Percentiles rank a stretch among this genome's conserved stretches.
phyloP scores from a whole-genome alignment of 2,329 filamentous ascomycete genomes.

The Penicillium expansum region DNA sequence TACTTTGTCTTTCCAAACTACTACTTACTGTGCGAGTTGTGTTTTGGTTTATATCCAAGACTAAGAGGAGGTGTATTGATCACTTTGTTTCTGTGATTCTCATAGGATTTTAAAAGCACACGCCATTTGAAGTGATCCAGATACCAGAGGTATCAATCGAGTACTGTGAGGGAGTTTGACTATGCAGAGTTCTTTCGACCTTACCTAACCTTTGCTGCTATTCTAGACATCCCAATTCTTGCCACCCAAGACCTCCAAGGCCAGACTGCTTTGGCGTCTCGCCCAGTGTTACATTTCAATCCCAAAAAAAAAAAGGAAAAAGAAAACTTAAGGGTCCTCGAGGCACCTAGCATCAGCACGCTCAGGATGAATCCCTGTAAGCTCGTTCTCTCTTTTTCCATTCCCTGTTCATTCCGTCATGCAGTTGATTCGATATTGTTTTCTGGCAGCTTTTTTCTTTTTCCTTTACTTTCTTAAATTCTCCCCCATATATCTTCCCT shows the following conservation, averaged over 20 bases:
- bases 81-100: background rate
- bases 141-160: constrained; percentile 2
- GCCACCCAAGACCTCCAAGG: constrained; percentile 18
- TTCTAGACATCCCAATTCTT: constrained; percentile 16
- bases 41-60: background rate
- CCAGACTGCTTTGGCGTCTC: constrained; percentile 20
- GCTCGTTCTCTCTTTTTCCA: constrained; percentile 7
- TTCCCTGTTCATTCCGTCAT: constrained; percentile 6
- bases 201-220: constrained; percentile 14
- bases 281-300: constrained; percentile 25
- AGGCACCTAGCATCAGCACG: constrained; percentile 22
- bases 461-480: constrained; percentile 12
- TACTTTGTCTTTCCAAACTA: background rate
- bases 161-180: constrained; percentile 11
- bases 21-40: background rate
- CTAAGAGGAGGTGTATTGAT: background rate
- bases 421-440: constrained; percentile 9
- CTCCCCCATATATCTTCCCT: constrained; percentile 12
- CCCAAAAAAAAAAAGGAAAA: constrained; percentile 8
- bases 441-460: background rate
- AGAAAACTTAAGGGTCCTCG: constrained; percentile 20
- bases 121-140: background rate
- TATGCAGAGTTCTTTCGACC: background rate
- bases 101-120: background rate
- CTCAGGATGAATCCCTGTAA: constrained; percentile 27